Conservation (phyloP, 306 rosid genomes). For the Ormosia emarginata region DNA sequence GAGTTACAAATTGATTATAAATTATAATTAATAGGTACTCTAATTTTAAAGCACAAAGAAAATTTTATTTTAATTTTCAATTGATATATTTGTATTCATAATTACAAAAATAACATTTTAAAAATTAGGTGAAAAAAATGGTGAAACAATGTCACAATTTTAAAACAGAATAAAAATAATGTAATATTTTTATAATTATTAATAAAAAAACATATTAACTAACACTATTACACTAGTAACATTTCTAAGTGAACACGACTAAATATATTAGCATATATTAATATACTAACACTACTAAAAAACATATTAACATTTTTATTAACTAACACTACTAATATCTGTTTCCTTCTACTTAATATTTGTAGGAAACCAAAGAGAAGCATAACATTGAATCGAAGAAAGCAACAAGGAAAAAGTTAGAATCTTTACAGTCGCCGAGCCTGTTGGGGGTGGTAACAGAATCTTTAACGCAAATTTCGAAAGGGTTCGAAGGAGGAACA, state of each 20-base stretch:
- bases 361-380: neutral
- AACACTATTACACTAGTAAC: no score
- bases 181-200: no score
- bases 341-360: neutral
- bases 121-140: neutral
- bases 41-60: neutral
- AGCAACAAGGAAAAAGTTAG: neutral
- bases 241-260: no score
- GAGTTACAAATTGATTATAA: neutral
- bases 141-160: neutral
- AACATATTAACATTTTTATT: neutral
- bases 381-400: neutral
- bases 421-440: constrained; percentile 70
- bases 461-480: constrained; percentile 70
- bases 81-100: neutral
- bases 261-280: no score
- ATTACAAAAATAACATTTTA: no score
- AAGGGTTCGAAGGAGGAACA: constrained; percentile 41
- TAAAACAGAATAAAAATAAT: neutral
- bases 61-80: neutral
- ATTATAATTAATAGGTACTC: neutral
- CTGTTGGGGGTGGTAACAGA: constrained; percentile 56
- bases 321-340: neutral
- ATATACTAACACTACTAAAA: no score
- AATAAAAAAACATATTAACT: neutral